Percentiles rank a stretch among this genome's conserved stretches.
These are phyloP conservation scores for Melampsora americana DNA, from an alignment of 1,284 basidiomycete species.

Conservation along the genomic window DNA sequence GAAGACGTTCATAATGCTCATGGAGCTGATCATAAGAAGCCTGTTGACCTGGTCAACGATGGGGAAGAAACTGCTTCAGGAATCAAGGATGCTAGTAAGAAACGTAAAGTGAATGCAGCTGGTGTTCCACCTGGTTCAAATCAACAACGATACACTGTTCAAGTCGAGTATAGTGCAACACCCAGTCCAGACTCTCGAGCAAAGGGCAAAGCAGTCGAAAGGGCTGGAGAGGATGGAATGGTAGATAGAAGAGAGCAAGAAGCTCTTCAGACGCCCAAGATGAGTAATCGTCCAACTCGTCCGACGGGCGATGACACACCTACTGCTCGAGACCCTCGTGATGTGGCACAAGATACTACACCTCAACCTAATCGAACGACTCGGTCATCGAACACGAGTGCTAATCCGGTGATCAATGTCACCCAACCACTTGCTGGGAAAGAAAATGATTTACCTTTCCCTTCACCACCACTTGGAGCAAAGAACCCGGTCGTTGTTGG, in stretches of 20 bases:
- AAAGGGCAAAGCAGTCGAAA: conserved; percentile 14
- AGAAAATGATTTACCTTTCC: conserved; percentile 29
- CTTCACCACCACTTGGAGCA: conserved; percentile 39
- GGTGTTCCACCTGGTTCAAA: background rate
- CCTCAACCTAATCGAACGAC: conserved; percentile 34
- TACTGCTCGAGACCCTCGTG: background rate
- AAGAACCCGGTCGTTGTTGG: conserved; percentile 4
- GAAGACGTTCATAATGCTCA: background rate
- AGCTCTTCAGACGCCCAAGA: background rate
- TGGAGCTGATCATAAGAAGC: background rate
- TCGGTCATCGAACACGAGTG: background rate
- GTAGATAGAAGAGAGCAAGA: background rate
- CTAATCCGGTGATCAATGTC: background rate
- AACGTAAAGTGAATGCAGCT: conserved; percentile 19
- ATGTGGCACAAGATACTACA: background rate
- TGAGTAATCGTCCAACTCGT: background rate
- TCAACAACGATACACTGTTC: conserved; percentile 41
- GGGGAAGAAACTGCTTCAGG: background rate
- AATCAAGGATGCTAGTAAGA: conserved; percentile 9
- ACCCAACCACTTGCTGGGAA: background rate
- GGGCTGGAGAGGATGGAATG: background rate
- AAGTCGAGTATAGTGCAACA: conserved; percentile 40
- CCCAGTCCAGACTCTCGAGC: conserved; percentile 4
- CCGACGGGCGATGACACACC: background rate
- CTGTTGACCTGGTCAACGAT: conserved; percentile 10